Evolutionary conservation across 352 stramenopile genomes (phyloP).

Genomic region (Phytophthora syringae): DNA sequence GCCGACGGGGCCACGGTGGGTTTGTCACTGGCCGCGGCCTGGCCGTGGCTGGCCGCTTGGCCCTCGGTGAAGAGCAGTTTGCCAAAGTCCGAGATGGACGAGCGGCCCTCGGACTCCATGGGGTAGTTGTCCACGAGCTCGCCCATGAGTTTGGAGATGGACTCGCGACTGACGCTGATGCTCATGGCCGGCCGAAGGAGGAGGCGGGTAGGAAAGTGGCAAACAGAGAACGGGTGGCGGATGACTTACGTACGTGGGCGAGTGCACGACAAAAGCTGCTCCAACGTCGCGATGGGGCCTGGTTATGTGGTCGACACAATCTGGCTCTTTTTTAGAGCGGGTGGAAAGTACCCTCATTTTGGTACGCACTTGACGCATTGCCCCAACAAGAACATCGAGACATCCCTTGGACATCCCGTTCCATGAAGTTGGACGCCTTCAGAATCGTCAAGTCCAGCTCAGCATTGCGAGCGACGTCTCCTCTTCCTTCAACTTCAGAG

Average conservation of each 20-base stretch:
- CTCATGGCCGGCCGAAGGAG: conserved; percentile 47
- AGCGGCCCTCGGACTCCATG: conserved; percentile 73
- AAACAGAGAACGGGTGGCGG: conserved; percentile 17
- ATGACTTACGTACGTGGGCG: conserved; percentile 7
- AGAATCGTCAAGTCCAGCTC: too few relatives aligned
- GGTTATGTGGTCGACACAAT: conserved; percentile 3
- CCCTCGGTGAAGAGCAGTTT: conserved; percentile 87
- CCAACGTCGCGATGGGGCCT: too few relatives aligned
- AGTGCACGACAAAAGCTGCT: conserved; percentile 30
- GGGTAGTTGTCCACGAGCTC: conserved; percentile 85
- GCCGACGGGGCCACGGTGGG: too few relatives aligned
- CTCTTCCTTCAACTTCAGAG: too few relatives aligned
- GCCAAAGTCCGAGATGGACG: conserved; percentile 89
- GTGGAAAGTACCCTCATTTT: neutral
- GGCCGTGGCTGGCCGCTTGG: conserved; percentile 28
- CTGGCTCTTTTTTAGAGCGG: conserved; percentile 23
- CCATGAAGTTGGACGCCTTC: too few relatives aligned
- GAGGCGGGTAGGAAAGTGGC: conserved; percentile 13
- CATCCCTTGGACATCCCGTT: too few relatives aligned
- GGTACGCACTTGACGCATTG: neutral
- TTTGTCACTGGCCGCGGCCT: conserved; percentile 1
- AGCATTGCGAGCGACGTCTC: too few relatives aligned
- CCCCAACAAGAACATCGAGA: too few relatives aligned
- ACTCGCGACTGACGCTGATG: conserved; percentile 83
- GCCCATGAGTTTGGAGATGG: conserved; percentile 87